phyloP scores from a whole-genome alignment of 805 yeast species.

The Vanderwaltozyma polyspora region DNA sequence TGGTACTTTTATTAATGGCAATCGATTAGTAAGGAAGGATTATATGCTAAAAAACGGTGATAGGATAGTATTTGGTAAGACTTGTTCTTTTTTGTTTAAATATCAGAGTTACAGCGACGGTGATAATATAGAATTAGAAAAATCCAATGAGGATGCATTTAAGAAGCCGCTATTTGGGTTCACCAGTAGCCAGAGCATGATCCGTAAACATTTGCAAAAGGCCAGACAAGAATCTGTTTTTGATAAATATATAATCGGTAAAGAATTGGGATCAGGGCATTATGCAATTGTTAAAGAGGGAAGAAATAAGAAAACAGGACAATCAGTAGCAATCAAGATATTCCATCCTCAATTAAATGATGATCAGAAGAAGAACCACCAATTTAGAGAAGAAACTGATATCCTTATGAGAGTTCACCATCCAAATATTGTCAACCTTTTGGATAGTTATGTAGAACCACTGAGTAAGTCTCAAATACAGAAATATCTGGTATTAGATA shows the following conservation, averaged over 20 bases:
- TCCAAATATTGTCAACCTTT: constrained; percentile 56
- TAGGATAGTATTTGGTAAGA: constrained; percentile 45
- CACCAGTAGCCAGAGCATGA: constrained; percentile 15
- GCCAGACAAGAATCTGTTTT: constrained; percentile 34
- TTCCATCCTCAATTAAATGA: constrained; percentile 46
- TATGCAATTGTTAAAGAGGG: constrained; percentile 76
- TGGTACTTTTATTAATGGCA: constrained; percentile 58
- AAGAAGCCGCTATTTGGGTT: constrained; percentile 20
- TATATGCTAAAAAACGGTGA: constrained; percentile 53
- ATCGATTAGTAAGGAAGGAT: constrained; percentile 35
- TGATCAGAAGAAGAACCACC: constrained; percentile 30
- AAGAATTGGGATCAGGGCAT: constrained; percentile 63
- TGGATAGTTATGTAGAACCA: constrained; percentile 49
- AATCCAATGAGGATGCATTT: constrained; percentile 10
- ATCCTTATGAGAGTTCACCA: constrained; percentile 56
- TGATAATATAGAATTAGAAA: not conserved
- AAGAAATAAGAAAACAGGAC: constrained; percentile 43
- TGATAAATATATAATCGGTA: constrained; percentile 41
- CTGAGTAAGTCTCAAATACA: constrained; percentile 33
- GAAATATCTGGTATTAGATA: constrained; percentile 56
- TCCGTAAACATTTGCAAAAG: constrained; percentile 5
- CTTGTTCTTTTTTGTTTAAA: constrained; percentile 40
- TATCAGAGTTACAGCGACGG: constrained; percentile 20
- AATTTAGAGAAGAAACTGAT: constrained; percentile 55
- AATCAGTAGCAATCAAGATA: constrained; percentile 60